Conservation (phyloP, 768 basidiomycete species). For the Lactarius tabidus region DNA sequence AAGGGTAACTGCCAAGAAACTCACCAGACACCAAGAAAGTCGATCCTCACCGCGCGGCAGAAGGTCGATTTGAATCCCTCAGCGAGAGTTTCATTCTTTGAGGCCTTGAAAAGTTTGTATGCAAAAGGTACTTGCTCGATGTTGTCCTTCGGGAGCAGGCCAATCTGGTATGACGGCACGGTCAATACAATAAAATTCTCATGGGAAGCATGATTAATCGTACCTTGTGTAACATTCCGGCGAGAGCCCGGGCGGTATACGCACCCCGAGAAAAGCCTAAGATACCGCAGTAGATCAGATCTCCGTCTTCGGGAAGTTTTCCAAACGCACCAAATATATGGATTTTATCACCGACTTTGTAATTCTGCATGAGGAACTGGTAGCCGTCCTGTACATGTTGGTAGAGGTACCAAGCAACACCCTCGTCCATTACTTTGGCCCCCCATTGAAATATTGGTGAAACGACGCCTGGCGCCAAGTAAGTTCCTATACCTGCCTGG, state of each 20-base stretch:
- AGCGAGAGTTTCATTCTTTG: slow-evolving; percentile 46
- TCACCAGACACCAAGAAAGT: slow-evolving; percentile 80
- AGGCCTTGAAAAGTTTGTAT: slow-evolving; percentile 63
- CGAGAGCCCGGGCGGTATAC: slow-evolving; percentile 69
- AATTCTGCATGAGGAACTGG: slow-evolving; percentile 75
- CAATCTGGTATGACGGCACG: slow-evolving; percentile 44
- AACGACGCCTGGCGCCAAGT: slow-evolving; percentile 62
- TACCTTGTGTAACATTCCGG: slow-evolving; percentile 64
- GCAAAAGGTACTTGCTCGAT: slow-evolving; percentile 68
- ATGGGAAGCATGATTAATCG: too few species aligned
- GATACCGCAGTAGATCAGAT: neutral
- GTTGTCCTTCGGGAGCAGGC: slow-evolving; percentile 66
- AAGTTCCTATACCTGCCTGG: slow-evolving; percentile 46
- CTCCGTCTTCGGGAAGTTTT: slow-evolving; percentile 7
- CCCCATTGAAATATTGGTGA: slow-evolving; percentile 54
- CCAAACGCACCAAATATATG: slow-evolving; percentile 58
- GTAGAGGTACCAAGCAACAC: slow-evolving; percentile 74
- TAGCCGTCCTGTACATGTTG: slow-evolving; percentile 74
- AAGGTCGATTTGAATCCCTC: slow-evolving; percentile 72
- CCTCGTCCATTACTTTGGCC: slow-evolving; percentile 61
- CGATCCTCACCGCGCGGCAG: slow-evolving; percentile 58
- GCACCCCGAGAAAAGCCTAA: slow-evolving; percentile 74
- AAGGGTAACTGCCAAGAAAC: neutral
- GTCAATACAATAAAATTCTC: too few species aligned
- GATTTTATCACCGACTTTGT: slow-evolving; percentile 65